Evolutionary conservation across 768 basidiomycete genomes (phyloP).

Genomic region (Multifurca ochricompacta): DNA sequence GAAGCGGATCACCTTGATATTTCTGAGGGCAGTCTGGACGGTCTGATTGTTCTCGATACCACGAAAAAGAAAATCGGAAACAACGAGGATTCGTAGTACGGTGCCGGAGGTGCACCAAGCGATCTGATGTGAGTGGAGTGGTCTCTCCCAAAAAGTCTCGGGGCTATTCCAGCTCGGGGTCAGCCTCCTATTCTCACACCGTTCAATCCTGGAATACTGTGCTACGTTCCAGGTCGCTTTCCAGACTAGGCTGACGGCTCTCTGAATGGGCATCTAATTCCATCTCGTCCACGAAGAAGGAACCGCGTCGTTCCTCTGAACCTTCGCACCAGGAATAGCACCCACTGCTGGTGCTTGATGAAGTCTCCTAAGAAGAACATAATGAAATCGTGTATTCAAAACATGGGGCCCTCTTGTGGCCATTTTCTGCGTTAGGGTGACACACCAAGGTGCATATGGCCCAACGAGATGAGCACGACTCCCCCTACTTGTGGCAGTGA

Average conservation of each 20-base stretch:
- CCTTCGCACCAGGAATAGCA: conserved; percentile 1
- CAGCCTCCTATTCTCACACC: background rate
- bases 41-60: background rate
- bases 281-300: conserved; percentile 14
- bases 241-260: background rate
- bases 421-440: background rate
- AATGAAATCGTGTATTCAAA: conserved; percentile 2
- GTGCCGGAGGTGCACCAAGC: background rate
- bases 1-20: background rate
- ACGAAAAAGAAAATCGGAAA: background rate
- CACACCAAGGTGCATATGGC: background rate
- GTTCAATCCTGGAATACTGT: background rate
- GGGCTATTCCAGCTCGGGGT: background rate
- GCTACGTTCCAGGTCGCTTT: background rate
- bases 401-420: background rate
- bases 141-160: background rate
- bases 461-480: background rate
- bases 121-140: background rate
- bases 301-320: background rate
- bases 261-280: background rate
- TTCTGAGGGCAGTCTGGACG: background rate
- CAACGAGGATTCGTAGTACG: background rate
- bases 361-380: conserved; percentile 3
- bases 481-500: background rate
- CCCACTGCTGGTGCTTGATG: background rate